phyloP scores from a whole-genome alignment of 306 rosid genomes.

The Quillaja saponaria region DNA sequence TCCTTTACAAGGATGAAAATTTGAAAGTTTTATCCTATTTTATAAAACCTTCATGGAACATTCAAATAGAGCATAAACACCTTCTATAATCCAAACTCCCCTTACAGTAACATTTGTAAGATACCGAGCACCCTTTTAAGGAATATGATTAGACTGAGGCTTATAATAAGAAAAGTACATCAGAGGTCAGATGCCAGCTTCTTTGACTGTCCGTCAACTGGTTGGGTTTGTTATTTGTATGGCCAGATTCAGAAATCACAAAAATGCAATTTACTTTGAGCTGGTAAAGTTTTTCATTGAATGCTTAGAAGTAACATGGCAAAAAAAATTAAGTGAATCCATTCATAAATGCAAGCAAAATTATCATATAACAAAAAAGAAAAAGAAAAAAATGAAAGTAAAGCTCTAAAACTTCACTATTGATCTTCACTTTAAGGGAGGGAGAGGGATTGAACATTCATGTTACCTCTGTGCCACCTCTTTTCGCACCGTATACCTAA shows the following conservation, averaged over 20 bases:
- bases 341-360: conserved; percentile 4
- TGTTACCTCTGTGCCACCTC: conserved; percentile 97
- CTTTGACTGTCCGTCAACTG: conserved; percentile 7
- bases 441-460: conserved; percentile 9
- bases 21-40: too few species aligned
- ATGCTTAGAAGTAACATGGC: neutral
- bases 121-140: conserved; percentile 1
- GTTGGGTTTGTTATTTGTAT: too few species aligned
- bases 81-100: neutral
- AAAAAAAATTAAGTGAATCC: conserved; percentile 10
- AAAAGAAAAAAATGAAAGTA: neutral
- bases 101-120: conserved; percentile 5
- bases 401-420: neutral
- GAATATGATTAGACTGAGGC: conserved; percentile 9
- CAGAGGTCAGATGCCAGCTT: conserved; percentile 15
- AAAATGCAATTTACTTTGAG: neutral
- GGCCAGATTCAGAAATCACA: conserved; percentile 13
- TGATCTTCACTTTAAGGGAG: conserved; percentile 1
- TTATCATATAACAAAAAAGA: neutral
- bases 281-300: conserved; percentile 2
- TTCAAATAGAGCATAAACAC: neutral
- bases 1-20: too few species aligned
- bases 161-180: neutral
- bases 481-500: conserved; percentile 87
- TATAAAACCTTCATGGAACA: too few species aligned